These are phyloP conservation scores for Neonothopanus nambi DNA, from an alignment of 1,284 basidiomycete species.

Conservation along the genomic window DNA sequence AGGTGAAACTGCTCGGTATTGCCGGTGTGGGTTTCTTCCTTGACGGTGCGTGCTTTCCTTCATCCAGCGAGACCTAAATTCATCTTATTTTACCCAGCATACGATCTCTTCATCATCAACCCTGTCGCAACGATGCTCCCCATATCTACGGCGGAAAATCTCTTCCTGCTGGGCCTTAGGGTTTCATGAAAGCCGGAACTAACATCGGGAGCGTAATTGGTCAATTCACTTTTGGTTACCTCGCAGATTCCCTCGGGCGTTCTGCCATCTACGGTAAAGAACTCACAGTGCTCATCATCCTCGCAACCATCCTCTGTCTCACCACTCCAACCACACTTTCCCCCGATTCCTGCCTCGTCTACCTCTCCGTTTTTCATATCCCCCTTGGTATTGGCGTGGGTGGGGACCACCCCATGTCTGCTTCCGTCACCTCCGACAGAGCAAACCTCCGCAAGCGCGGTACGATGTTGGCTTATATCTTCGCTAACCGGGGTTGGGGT, in stretches of 20 bases:
- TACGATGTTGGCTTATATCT: conserved; percentile 74
- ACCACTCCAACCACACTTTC: conserved; percentile 38
- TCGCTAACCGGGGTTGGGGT: conserved; percentile 78
- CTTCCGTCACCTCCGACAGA: conserved; percentile 68
- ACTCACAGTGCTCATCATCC: conserved; percentile 75
- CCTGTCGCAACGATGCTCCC: conserved; percentile 75
- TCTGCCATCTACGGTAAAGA: conserved; percentile 78
- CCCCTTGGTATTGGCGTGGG: conserved; percentile 77
- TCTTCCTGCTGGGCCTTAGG: conserved; percentile 58
- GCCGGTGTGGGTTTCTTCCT: conserved; percentile 71
- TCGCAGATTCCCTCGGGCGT: conserved; percentile 68
- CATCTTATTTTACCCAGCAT: conserved; percentile 65
- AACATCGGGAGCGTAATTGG: conserved; percentile 78
- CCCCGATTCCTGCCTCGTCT: conserved; percentile 54
- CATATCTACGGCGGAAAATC: conserved; percentile 57
- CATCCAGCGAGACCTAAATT: conserved; percentile 39
- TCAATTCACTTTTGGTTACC: conserved; percentile 68
- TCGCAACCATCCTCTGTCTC: conserved; percentile 61
- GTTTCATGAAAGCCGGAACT: conserved; percentile 67
- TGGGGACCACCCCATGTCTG: conserved; percentile 83
- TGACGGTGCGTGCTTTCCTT: conserved; percentile 45
- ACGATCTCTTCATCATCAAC: conserved; percentile 80
- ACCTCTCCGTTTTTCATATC: conserved; percentile 66
- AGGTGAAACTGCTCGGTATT: conserved; percentile 60
- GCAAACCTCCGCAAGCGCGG: conserved; percentile 71